Evolutionary conservation across 1,284 basidiomycete genomes (phyloP), one percentile per base, ranked within the genome.

Genomic region (Cutaneotrichosporon curvatum): DNA sequence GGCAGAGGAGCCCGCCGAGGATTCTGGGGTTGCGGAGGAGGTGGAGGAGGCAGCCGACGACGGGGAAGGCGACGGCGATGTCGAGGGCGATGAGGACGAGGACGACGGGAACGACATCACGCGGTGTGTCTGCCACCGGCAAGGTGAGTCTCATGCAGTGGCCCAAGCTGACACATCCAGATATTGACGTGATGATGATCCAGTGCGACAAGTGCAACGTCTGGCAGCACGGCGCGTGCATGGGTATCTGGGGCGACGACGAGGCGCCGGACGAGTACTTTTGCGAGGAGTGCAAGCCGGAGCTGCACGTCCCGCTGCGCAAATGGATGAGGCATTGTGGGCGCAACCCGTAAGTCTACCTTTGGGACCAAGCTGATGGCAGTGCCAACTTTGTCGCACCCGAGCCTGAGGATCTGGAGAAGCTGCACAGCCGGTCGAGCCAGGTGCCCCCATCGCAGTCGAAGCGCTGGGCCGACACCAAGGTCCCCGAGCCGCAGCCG

Each of bases 181-280:
- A 79, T 71, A 85, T 87, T 63, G 85, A 86, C 62, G 82, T 83
- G 60, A 80, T 83, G 56, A 96, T 97, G 90, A 90, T 96, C 43
- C 87, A 92, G 71, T 98, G 94, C 74, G 94, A 98, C 74, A 84
- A 79, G 45, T 98, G 94, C 77, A 87, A 89, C 63, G 88, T 89
- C 53, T 98, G 94, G 94, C 94, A 98, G 72, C 94, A 98, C 70
- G 92, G 92, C 16, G 79, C 84, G 25, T 98, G 94, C 73, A 91
- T 98, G 82, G 94, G 94, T 40, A 88, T 88, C 68, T 81, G 84
- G 66, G 81, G 81, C 35, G 87, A 91, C 67, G 84, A 85, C 52
- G 83, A 84, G 61, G 80, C 87, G 25, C 83, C 83, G 47, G 79
- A 85, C 59, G 72, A 73, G 51, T 79, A 98, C 73, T 94, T 84